phyloP scores from a whole-genome alignment of 805 yeast genomes.

The Lachancea dasiensis region DNA sequence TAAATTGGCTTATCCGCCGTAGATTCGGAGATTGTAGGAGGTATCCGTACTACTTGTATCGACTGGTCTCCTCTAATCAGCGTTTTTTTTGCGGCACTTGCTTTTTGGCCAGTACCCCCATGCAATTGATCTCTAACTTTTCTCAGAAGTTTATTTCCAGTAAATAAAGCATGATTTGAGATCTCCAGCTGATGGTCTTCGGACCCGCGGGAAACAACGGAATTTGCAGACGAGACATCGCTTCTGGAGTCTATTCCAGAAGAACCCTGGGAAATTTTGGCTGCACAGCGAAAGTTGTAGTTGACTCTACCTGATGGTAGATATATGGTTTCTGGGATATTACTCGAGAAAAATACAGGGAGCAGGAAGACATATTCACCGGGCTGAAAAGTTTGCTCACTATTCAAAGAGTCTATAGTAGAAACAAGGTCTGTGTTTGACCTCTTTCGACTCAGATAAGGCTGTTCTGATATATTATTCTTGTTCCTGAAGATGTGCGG shows the following conservation, averaged over 20 bases:
- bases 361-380: constrained; percentile 67
- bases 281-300: constrained; percentile 18
- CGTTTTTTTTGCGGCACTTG: constrained; percentile 4
- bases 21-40: constrained; percentile 35
- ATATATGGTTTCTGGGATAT: constrained; percentile 52
- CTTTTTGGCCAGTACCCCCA: constrained; percentile 5
- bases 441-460: constrained; percentile 18
- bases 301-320: constrained; percentile 33
- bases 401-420: constrained; percentile 3
- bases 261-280: constrained; percentile 9
- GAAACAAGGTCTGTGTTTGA: constrained; percentile 12
- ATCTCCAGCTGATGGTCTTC: constrained; percentile 6
- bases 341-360: constrained; percentile 56
- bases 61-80: constrained; percentile 29
- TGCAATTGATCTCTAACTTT: constrained; percentile 26
- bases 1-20: constrained; percentile 64
- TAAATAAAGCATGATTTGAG: constrained; percentile 6
- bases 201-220: constrained; percentile 6
- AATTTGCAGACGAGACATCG: constrained; percentile 8
- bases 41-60: constrained; percentile 36
- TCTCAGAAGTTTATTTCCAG: constrained; percentile 16
- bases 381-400: constrained; percentile 36
- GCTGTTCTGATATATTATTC: constrained; percentile 9
- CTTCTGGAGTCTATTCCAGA: constrained; percentile 1
- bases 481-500: constrained; percentile 19